Evolutionary conservation across 352 stramenopile genomes (phyloP).

Genomic region (Globisporangium cylindrosporum): DNA sequence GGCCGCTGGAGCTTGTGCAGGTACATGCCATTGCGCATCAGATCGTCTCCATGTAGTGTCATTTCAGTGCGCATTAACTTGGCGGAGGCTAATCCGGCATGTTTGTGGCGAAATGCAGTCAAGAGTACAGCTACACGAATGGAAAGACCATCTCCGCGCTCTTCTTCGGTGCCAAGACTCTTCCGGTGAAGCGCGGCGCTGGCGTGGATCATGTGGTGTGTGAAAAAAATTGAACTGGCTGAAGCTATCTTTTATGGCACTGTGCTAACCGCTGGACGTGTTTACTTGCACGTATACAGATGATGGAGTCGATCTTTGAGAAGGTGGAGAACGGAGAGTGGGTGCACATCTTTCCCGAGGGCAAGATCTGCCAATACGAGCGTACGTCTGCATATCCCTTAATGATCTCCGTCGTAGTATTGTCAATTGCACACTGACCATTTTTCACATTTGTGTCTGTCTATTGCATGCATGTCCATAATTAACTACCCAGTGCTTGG

Average conservation of each 20-base stretch:
- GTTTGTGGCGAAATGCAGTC: slow-evolving; percentile 28
- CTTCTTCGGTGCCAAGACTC: slow-evolving; percentile 69
- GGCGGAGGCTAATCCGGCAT: neutral
- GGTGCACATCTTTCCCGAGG: slow-evolving; percentile 89
- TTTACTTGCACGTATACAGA: slow-evolving; percentile 27
- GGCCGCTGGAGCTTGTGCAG: slow-evolving; percentile 75
- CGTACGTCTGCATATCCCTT: slow-evolving; percentile 24
- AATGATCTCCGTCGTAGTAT: slow-evolving; percentile 1
- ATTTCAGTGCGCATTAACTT: neutral
- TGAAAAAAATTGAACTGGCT: neutral
- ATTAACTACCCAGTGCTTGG: slow-evolving; percentile 44
- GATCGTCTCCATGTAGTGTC: neutral
- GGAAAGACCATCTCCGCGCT: slow-evolving; percentile 44
- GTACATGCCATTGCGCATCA: slow-evolving; percentile 24
- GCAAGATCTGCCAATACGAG: slow-evolving; percentile 73
- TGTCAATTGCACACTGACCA: too few relatives aligned
- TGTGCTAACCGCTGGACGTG: neutral
- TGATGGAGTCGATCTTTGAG: slow-evolving; percentile 76
- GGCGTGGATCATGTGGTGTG: slow-evolving; percentile 67
- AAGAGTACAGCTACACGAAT: slow-evolving; percentile 85
- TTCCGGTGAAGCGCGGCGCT: slow-evolving; percentile 70
- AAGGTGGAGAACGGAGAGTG: slow-evolving; percentile 75
- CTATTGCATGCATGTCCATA: neutral
- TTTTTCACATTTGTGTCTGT: neutral
- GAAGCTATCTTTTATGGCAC: neutral